Evolutionary conservation across 2,329 filamentous ascomycete genomes (phyloP).

Genomic region (Trichoderma oligosporum): DNA sequence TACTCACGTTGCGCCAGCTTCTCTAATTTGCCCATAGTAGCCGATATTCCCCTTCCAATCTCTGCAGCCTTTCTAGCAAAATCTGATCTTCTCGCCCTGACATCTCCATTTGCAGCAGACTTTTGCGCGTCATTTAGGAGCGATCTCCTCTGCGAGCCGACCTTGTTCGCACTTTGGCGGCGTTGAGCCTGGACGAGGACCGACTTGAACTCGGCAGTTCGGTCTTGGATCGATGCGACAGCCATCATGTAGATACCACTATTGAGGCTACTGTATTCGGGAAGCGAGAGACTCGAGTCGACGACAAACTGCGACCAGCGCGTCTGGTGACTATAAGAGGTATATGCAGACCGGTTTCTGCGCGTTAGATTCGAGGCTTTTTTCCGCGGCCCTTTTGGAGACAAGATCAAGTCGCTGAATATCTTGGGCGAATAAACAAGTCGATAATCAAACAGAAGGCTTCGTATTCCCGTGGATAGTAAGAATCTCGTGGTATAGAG

Average conservation of each 20-base stretch:
- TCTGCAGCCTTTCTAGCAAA: conserved; percentile 89
- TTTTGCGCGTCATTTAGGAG: conserved; percentile 73
- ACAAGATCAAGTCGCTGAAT: background rate
- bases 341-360: background rate
- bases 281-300: no score
- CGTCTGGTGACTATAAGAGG: conserved; percentile 22
- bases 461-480: no score
- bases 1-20: conserved; percentile 76
- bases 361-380: background rate
- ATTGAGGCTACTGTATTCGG: conserved; percentile 21
- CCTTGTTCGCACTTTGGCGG: conserved; percentile 70
- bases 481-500: no score
- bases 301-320: conserved; percentile 36
- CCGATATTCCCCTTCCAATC: conserved; percentile 86
- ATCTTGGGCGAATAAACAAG: no score
- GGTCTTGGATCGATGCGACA: conserved; percentile 83
- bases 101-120: conserved; percentile 54
- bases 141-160: conserved; percentile 74
- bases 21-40: conserved; percentile 92
- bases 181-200: conserved; percentile 84
- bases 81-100: conserved; percentile 67
- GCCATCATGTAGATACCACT: conserved; percentile 46
- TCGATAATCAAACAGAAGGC: no score
- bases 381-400: background rate
- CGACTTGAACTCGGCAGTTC: conserved; percentile 90